Conservation (phyloP, 2,329 filamentous ascomycete genomes). For the Ophiocordyceps camponoti-rufipedis region DNA sequence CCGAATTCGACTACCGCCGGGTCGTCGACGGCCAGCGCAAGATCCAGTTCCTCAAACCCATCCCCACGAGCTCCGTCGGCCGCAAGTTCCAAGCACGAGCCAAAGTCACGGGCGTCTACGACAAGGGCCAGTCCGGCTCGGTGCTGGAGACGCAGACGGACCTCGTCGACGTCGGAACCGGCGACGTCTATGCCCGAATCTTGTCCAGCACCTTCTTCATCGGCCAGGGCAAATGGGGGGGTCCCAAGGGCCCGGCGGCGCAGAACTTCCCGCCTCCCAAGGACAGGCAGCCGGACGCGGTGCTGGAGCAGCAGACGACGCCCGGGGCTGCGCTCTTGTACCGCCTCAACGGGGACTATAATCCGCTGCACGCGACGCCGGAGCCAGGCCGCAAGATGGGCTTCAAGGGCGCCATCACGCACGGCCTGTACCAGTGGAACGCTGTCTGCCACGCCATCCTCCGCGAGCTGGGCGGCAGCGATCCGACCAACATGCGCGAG, state of each 20-base stretch:
- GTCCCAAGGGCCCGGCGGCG: constrained; percentile 72
- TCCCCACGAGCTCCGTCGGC: constrained; percentile 55
- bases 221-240: constrained; percentile 66
- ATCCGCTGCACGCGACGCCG: constrained; percentile 76
- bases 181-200: constrained; percentile 53
- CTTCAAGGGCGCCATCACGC: constrained; percentile 76
- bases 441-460: constrained; percentile 56
- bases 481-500: constrained; percentile 68
- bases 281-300: constrained; percentile 54
- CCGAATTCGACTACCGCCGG: constrained; percentile 54
- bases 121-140: constrained; percentile 71
- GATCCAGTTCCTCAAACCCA: constrained; percentile 56
- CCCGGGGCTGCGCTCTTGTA: constrained; percentile 59
- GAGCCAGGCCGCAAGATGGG: constrained; percentile 80
- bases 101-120: constrained; percentile 71
- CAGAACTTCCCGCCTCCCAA: constrained; percentile 62
- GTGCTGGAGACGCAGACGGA: constrained; percentile 66
- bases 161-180: constrained; percentile 50
- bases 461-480: constrained; percentile 52
- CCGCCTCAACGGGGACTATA: constrained; percentile 83
- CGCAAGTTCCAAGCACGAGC: constrained; percentile 57
- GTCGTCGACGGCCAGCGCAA: constrained; percentile 74
- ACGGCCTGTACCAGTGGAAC: constrained; percentile 83
- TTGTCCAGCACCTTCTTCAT: constrained; percentile 62
- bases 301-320: constrained; percentile 52